Base-by-base conservation (phyloP, 2,329 filamentous ascomycete genomes). In the Penicillium corylophilum region DNA sequence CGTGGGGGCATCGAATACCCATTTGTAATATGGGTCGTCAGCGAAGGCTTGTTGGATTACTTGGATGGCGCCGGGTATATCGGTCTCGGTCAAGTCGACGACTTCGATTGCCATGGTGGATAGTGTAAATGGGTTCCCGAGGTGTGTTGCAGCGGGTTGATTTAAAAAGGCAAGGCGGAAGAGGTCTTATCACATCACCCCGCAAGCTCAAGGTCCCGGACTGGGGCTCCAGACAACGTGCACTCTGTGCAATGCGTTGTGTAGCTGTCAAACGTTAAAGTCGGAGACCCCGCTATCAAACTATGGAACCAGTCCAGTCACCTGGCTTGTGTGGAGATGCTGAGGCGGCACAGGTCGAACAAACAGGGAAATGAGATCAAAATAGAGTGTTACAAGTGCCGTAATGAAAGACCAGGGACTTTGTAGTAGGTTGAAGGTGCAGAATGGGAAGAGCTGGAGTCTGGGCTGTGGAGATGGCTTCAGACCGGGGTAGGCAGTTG, bases 1-100 rank as follows among this genome's bases (percentile, higher is more conserved):
- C 64, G 82, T 82, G 31, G 73, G 67, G 20, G 77, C 73, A 64
- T 86, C 82, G 53, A 83, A 88, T 2, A 86, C 80, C 85, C 85
- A 88, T 20, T 77, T 71, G 59, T 83, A 84, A 64, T 88, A 88
- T 0, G 86, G 86, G 60, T 88, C 86, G 4, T 83, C 77, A 1
- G 77, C 80, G 62, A 88, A 88, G 0, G 84, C 85, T 57, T 80
- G 72, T 62, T 89, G 86, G 41, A 88, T 85, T 16, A 83, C 83
- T 15, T 80, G 77, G 23, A 88, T 81, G 4, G 82, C 83, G 1
- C 79, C 82, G 18, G 83, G 79, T 47, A 88, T 87, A 59, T 88
- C 85, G 22, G 69, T 67, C 57, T 84, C 77, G 1, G 77, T 78
- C 60, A 88, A 78, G 9, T 72, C 74, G 1, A 77, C 72, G 44